phyloP scores from a whole-genome alignment of 768 basidiomycete species.

The Amanita rimosa region DNA sequence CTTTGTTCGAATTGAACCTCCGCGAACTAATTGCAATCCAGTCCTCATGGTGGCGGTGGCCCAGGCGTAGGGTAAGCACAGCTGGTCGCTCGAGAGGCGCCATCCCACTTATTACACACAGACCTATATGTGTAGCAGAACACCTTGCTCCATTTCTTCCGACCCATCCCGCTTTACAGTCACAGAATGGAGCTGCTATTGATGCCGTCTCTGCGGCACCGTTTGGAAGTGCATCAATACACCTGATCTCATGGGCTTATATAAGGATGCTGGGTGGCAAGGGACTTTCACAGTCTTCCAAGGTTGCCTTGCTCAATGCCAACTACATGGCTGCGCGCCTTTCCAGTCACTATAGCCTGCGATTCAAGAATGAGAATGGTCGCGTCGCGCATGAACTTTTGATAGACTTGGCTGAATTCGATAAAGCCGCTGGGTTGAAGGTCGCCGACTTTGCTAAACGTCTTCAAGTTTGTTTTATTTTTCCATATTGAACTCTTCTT shows the following conservation, averaged over 20 bases:
- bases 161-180: slow-evolving; percentile 64
- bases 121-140: slow-evolving; percentile 88
- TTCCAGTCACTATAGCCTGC: slow-evolving; percentile 70
- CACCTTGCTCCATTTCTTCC: slow-evolving; percentile 95
- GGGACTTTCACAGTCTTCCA: slow-evolving; percentile 79
- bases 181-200: slow-evolving; percentile 63
- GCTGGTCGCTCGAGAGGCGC: neutral
- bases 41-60: slow-evolving; percentile 95
- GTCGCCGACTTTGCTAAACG: slow-evolving; percentile 96
- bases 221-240: slow-evolving; percentile 90
- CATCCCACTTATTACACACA: slow-evolving; percentile 13
- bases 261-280: slow-evolving; percentile 98
- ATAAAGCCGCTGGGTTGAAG: slow-evolving; percentile 80
- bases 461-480: slow-evolving; percentile 51
- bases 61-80: slow-evolving; percentile 78
- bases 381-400: slow-evolving; percentile 94
- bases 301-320: slow-evolving; percentile 83
- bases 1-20: slow-evolving; percentile 2
- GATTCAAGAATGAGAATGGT: slow-evolving; percentile 84
- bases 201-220: slow-evolving; percentile 86
- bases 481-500: neutral
- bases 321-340: slow-evolving; percentile 96
- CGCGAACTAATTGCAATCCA: slow-evolving; percentile 15
- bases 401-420: slow-evolving; percentile 93
- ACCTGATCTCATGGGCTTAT: slow-evolving; percentile 97